Conservation (phyloP, 345 rosid species). For the rapeseed (Brassica napus) region Da-Ae NC_063447.1:6181501-6182000, state of each 20-base stretch:
- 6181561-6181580: too few relatives aligned
- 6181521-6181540: too few relatives aligned
- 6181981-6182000: not conserved
- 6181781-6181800: constrained; percentile 1
- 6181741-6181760: not conserved
- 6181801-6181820: constrained; percentile 20
- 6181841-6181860: constrained; percentile 27
- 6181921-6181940: not conserved
- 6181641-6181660: too few relatives aligned
- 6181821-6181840: constrained; percentile 25
- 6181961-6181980: not conserved
- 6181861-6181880: constrained; percentile 10
- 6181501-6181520: too few relatives aligned
- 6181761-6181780: constrained; percentile 18
- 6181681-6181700: too few relatives aligned
- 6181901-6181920: constrained; percentile 14
- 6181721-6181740: not conserved
- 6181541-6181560: too few relatives aligned
- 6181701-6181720: too few relatives aligned
- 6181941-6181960: not conserved
- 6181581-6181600: too few relatives aligned
- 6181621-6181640: too few relatives aligned
- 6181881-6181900: constrained; percentile 22
- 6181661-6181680: too few relatives aligned
- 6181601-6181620: too few relatives aligned